Evolutionary conservation across 495 filamentous ascomycete genomes (phyloP).

Genomic region (Aspergillus affinis): DNA sequence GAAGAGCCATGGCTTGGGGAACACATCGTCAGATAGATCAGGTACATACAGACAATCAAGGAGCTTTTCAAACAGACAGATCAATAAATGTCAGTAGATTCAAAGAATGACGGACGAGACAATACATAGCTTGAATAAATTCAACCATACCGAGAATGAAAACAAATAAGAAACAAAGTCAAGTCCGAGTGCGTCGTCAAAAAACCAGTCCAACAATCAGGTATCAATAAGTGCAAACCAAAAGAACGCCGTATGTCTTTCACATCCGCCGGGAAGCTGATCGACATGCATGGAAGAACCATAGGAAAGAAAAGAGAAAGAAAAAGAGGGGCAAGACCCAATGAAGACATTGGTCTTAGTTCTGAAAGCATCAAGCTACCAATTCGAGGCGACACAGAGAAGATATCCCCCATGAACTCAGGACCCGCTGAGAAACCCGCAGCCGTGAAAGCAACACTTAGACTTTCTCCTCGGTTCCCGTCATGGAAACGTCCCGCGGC

Average conservation of each 20-base stretch:
- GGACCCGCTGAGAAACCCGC: conserved; percentile 10
- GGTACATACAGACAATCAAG: background rate
- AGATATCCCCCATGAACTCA: conserved; percentile 1
- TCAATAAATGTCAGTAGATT: background rate
- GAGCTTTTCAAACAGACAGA: background rate
- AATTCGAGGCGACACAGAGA: background rate
- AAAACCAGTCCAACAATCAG: background rate
- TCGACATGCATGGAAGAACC: background rate
- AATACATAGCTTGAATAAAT: too few species aligned
- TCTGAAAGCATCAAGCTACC: background rate
- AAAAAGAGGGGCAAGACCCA: background rate
- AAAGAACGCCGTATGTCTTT: background rate
- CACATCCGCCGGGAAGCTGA: background rate
- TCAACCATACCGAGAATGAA: background rate
- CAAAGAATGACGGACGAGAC: background rate
- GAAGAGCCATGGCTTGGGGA: background rate
- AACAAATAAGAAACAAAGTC: background rate
- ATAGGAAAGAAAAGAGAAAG: background rate
- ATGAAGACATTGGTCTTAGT: background rate
- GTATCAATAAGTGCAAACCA: background rate
- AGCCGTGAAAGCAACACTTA: conserved; percentile 15
- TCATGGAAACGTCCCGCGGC: conserved; percentile 39
- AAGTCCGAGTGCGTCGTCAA: background rate
- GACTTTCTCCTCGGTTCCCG: conserved; percentile 38
- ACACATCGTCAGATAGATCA: background rate